These are phyloP conservation scores for Yarrowia sp. DNA, from an alignment of 805 yeast species.

Conservation along the genomic window DNA sequence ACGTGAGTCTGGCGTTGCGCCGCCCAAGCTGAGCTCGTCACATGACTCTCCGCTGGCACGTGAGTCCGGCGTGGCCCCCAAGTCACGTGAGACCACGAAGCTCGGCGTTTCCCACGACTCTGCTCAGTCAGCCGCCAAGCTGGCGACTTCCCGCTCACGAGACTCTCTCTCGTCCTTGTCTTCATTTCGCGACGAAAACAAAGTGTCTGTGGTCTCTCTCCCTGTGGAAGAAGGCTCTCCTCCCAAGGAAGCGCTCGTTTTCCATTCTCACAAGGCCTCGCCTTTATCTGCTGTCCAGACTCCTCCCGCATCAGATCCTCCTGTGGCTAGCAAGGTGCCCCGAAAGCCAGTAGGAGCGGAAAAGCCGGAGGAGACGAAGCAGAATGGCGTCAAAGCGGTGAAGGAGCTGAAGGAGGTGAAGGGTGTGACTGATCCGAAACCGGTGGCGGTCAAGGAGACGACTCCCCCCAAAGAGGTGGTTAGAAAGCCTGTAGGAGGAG, in stretches of 20 bases:
- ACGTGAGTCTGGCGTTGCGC: slow-evolving; percentile 14
- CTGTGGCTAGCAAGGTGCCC: slow-evolving; percentile 20
- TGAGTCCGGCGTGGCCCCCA: slow-evolving; percentile 11
- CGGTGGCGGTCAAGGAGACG: not conserved
- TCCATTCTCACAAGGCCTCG: slow-evolving; percentile 34
- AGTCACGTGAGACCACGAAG: not conserved
- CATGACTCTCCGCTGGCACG: slow-evolving; percentile 2
- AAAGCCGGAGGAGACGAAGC: not conserved
- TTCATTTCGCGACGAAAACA: slow-evolving; percentile 20
- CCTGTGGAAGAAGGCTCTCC: slow-evolving; percentile 33
- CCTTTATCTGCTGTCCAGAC: slow-evolving; percentile 36
- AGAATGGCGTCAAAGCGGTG: not conserved
- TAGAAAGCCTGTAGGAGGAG: slow-evolving; percentile 4
- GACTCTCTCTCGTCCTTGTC: slow-evolving; percentile 14
- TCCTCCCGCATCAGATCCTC: slow-evolving; percentile 37
- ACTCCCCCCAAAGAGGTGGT: slow-evolving; percentile 1
- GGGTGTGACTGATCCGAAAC: not conserved
- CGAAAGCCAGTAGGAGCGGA: slow-evolving; percentile 27
- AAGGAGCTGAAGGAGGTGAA: slow-evolving; percentile 8
- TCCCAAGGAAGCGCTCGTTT: slow-evolving; percentile 25
- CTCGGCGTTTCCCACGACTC: not conserved
- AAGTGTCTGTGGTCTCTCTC: slow-evolving; percentile 28
- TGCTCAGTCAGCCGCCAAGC: not conserved
- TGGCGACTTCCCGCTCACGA: not conserved
- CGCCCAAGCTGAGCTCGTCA: slow-evolving; percentile 5